Conservation (phyloP, 140 eudicot species). For the Cichorium intybus region DNA sequence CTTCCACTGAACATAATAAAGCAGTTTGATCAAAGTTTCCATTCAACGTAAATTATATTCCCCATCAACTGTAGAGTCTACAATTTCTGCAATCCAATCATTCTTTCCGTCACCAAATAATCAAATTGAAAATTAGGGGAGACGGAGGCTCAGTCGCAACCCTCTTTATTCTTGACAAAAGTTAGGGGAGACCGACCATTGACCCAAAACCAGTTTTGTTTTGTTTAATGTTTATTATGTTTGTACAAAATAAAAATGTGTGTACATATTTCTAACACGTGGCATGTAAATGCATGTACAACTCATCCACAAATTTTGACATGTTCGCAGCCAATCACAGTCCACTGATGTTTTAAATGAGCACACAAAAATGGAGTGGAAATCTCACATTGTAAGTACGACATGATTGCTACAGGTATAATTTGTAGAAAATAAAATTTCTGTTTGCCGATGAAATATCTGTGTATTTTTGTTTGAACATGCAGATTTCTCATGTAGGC, state of each 20-base stretch:
- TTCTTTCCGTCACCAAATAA: too few species aligned
- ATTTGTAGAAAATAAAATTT: too few species aligned
- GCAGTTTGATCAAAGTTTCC: not conserved
- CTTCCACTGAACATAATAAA: not conserved
- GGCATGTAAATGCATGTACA: conserved; percentile 20
- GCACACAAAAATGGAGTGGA: conserved; percentile 50
- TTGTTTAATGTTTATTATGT: too few species aligned
- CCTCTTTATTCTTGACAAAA: too few species aligned
- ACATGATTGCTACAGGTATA: too few species aligned
- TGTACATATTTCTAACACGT: too few species aligned
- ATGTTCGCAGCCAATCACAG: conserved; percentile 40
- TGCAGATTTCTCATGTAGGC: conserved; percentile 48
- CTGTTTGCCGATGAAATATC: not conserved
- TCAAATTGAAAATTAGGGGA: too few species aligned
- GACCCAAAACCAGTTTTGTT: conserved; percentile 44
- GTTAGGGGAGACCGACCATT: conserved; percentile 85
- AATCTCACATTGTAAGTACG: conserved; percentile 69
- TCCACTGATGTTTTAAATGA: conserved; percentile 30
- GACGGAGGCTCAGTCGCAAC: too few species aligned
- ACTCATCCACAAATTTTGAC: conserved; percentile 67
- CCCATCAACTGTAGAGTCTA: not conserved
- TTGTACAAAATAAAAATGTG: not conserved
- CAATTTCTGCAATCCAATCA: not conserved
- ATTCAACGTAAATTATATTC: not conserved
- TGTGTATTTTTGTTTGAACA: conserved; percentile 5